Conservation (phyloP, 1,284 basidiomycete genomes). For the Coniophora puteana region DNA sequence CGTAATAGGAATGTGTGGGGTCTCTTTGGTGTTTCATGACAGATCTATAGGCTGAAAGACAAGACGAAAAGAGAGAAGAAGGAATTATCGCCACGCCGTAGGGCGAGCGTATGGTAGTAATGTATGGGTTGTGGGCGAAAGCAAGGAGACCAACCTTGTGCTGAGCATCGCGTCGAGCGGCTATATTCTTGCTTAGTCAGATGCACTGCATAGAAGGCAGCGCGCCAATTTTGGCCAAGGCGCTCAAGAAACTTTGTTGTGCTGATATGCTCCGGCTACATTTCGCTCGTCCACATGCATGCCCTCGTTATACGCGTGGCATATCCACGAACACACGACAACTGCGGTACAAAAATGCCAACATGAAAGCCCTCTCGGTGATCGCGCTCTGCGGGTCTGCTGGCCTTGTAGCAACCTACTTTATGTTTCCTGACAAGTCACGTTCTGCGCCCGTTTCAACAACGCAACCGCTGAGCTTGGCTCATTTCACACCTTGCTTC, state of each 20-base stretch:
- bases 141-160: no score
- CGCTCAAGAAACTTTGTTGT: no score
- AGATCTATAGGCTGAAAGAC: no score
- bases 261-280: no score
- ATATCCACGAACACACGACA: conserved; percentile 12
- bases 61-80: conserved; percentile 15
- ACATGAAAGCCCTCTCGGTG: not conserved
- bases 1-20: conserved; percentile 20
- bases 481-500: conserved; percentile 61
- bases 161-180: no score
- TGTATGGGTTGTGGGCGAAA: no score
- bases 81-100: conserved; percentile 12
- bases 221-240: no score
- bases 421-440: conserved; percentile 46
- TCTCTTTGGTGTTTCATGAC: conserved; percentile 23
- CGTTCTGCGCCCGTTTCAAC: conserved; percentile 33
- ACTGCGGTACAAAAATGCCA: no score
- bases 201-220: no score
- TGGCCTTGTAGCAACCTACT: conserved; percentile 41
- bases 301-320: not conserved
- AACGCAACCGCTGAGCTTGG: conserved; percentile 43
- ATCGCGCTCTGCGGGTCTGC: conserved; percentile 29
- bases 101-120: no score
- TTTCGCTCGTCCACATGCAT: no score
- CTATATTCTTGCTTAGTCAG: no score